Evolutionary conservation across 2,329 filamentous ascomycete species (phyloP).

Genomic region (Amylocarpus encephaloides): DNA sequence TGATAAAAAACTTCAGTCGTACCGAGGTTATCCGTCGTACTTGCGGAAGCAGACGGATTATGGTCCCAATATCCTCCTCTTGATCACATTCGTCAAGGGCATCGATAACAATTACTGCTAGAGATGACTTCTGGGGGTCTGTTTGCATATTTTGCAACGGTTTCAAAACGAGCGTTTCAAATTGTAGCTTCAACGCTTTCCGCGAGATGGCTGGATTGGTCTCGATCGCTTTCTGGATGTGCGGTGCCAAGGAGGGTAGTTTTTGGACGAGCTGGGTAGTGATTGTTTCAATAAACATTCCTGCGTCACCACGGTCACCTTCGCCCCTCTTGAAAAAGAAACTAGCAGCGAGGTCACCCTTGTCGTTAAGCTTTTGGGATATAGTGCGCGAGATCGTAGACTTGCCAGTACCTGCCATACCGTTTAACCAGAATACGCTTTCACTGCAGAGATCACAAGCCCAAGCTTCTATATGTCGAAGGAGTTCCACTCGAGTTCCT

Average conservation of each 20-base stretch:
- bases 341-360: conserved; percentile 20
- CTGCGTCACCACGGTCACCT: conserved; percentile 10
- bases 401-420: conserved; percentile 23
- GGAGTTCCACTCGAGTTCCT: conserved; percentile 32
- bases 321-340: conserved; percentile 31
- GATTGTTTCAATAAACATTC: conserved; percentile 11
- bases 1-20: conserved; percentile 25
- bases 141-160: conserved; percentile 20
- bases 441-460: conserved; percentile 34
- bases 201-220: conserved; percentile 26
- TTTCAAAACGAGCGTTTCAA: conserved; percentile 35
- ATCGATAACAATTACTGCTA: conserved; percentile 23
- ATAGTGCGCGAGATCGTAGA: conserved; percentile 9
- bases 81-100: conserved; percentile 30
- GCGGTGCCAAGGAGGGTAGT: conserved; percentile 26
- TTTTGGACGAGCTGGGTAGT: conserved; percentile 5
- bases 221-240: conserved; percentile 31
- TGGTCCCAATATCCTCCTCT: conserved; percentile 16
- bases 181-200: conserved; percentile 34
- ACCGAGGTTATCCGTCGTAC: conserved; percentile 5
- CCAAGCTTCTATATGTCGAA: conserved; percentile 23
- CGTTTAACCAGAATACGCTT: conserved; percentile 31
- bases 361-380: conserved; percentile 16
- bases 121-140: not conserved
- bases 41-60: conserved; percentile 22